Evolutionary conservation across 805 yeast species (phyloP).

Genomic region (Teunomyces atbi): DNA sequence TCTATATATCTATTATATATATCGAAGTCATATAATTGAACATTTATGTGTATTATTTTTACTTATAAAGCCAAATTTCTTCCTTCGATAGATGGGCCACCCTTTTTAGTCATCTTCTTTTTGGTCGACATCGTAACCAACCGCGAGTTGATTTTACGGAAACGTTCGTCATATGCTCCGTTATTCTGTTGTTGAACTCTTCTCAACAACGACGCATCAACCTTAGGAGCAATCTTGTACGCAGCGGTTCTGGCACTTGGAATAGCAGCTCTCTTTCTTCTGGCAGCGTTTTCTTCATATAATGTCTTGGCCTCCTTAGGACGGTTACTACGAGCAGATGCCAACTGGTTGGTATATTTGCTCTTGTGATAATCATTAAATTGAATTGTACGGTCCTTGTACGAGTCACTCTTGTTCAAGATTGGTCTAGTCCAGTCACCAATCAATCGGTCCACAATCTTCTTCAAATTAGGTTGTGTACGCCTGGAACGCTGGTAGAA

Average conservation of each 20-base stretch:
- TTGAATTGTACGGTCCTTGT: constrained; percentile 78
- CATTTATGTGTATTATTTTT: constrained; percentile 5
- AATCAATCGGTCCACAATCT: constrained; percentile 84
- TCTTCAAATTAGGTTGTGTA: constrained; percentile 82
- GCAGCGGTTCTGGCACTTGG: constrained; percentile 90
- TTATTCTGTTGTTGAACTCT: constrained; percentile 46
- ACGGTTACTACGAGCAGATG: constrained; percentile 28
- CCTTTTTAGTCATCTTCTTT: constrained; percentile 52
- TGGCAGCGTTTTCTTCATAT: constrained; percentile 86
- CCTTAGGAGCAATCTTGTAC: constrained; percentile 86
- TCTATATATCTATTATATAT: constrained; percentile 13
- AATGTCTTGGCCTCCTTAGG: constrained; percentile 50
- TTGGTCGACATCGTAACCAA: constrained; percentile 47
- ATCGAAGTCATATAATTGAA: constrained; percentile 3
- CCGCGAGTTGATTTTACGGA: constrained; percentile 70
- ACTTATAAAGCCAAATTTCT: constrained; percentile 46
- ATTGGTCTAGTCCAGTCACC: constrained; percentile 99
- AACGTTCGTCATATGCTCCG: constrained; percentile 68
- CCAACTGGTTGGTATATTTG: constrained; percentile 45
- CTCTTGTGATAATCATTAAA: constrained; percentile 66
- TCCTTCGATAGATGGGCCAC: constrained; percentile 82
- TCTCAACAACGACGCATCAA: constrained; percentile 50
- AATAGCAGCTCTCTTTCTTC: constrained; percentile 93
- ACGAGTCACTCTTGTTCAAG: constrained; percentile 91
- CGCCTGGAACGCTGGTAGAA: constrained; percentile 88